Base-by-base conservation (phyloP, 169 alveolate genomes). In the Babesia caballi region DNA sequence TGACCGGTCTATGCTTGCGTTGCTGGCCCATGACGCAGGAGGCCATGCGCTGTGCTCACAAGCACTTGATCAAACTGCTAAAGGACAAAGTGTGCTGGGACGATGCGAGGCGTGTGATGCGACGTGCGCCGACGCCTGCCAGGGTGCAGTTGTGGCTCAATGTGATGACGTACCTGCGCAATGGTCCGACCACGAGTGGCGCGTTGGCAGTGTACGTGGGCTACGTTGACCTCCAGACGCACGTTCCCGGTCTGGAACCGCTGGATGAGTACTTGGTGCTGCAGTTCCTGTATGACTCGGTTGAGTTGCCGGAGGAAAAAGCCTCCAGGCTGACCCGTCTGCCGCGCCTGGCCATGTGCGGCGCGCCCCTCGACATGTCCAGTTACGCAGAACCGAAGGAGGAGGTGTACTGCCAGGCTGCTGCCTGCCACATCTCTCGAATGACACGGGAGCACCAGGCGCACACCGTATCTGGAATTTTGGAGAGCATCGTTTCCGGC, bases 181-280 rank as follows among this genome's bases (percentile, higher is more conserved):
- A 33, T 3, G 0, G 14, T 21, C 28, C 28, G 32, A 28, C 17
- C 1, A 19, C 46, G 15, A 17, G 8, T 1, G 8, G 3, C 1
- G 60, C 73, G 4, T 46, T 63, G 15, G 28, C 3, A 12, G 50
- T 47, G 2, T 63, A 63, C 60, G 30, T 46, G n/a, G 73, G 73
- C 9, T 63, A 63, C 21, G 60, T 40, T 9, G 59, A 63, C 23
- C 35, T 63, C 12, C 30, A 47, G 47, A 21, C 21, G 53, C 58
- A 47, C 12, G 33, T 63, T 11, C 27, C 61, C 28, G 73, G 15
- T 23, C 6, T 63, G 27, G 49, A 35, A 12, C 40, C 27, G 6
- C 14, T 63, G 30, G 73, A 63, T 49, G 41, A 27, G 3, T 63
- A 63, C 33, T 49, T 63, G n/a, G 47, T 36, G 11, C 9, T 49